Evolutionary conservation across 257 asterid species (phyloP).

Genomic region (Fraxinus anomala): DNA sequence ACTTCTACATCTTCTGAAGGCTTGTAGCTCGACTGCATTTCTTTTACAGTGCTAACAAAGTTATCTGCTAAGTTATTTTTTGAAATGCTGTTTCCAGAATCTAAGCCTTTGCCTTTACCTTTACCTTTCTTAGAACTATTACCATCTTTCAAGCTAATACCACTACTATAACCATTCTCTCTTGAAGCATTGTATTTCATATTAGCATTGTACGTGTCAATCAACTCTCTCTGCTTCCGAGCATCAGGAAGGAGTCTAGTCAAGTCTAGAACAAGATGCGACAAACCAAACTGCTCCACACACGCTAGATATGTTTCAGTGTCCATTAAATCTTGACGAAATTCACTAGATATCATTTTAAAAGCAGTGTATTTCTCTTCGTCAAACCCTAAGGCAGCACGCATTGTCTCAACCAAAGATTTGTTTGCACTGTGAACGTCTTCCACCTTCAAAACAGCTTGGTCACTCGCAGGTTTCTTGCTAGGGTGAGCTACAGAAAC

Average conservation of each 20-base stretch:
- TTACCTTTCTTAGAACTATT: slow-evolving; percentile 55
- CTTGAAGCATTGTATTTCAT: slow-evolving; percentile 32
- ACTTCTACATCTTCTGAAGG: slow-evolving; percentile 65
- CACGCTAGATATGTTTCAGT: slow-evolving; percentile 67
- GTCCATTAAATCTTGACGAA: slow-evolving; percentile 70
- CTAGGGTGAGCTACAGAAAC: slow-evolving; percentile 62
- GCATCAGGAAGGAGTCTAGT: slow-evolving; percentile 83
- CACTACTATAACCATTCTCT: slow-evolving; percentile 38
- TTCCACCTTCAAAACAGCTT: slow-evolving; percentile 44
- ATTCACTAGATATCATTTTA: slow-evolving; percentile 76
- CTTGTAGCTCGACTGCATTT: slow-evolving; percentile 61
- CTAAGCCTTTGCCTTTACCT: slow-evolving; percentile 60
- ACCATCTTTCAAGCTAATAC: slow-evolving; percentile 33
- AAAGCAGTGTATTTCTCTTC: slow-evolving; percentile 72
- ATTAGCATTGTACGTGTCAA: slow-evolving; percentile 68
- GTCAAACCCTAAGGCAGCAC: slow-evolving; percentile 62
- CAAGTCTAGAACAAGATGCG: slow-evolving; percentile 81
- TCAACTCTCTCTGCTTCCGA: slow-evolving; percentile 75
- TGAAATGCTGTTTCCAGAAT: slow-evolving; percentile 37
- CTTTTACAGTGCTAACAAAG: slow-evolving; percentile 54
- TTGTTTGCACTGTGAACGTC: slow-evolving; percentile 83
- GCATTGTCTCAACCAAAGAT: slow-evolving; percentile 84
- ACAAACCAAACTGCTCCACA: slow-evolving; percentile 85
- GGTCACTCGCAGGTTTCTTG: slow-evolving; percentile 40
- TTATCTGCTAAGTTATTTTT: slow-evolving; percentile 54